A percentile compares a stretch with the other conserved stretches of the same genome.
phyloP scores from a whole-genome alignment of 805 yeast genomes.

The Candida bentonensis region DNA sequence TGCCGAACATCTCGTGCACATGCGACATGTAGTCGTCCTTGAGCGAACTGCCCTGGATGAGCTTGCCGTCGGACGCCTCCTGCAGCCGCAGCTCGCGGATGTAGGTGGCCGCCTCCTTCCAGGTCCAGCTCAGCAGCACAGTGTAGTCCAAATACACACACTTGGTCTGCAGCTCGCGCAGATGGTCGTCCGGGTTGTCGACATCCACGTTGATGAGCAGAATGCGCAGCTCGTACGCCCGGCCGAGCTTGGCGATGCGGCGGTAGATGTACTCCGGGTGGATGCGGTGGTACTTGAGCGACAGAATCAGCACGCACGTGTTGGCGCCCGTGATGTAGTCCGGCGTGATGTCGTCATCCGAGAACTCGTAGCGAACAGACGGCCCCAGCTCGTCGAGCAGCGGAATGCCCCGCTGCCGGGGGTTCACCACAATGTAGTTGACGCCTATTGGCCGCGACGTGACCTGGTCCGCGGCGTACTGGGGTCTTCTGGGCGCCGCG shows the following conservation, averaged over 20 bases:
- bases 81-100: constrained; percentile 19
- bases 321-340: constrained; percentile 24
- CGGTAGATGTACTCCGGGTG: constrained; percentile 28
- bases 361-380: constrained; percentile 13
- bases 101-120: constrained; percentile 25
- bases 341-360: constrained; percentile 20
- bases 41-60: constrained; percentile 18
- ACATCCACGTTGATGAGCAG: constrained; percentile 26
- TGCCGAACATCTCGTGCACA: constrained; percentile 20
- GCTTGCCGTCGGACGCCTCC: constrained; percentile 18
- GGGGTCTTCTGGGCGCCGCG: not conserved
- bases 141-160: constrained; percentile 20
- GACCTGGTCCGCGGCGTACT: not conserved
- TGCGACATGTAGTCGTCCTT: constrained; percentile 20
- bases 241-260: constrained; percentile 22
- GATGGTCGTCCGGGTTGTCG: constrained; percentile 22
- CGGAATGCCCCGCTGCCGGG: constrained; percentile 19
- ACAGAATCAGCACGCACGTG: constrained; percentile 24
- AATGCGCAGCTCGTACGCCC: constrained; percentile 18
- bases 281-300: constrained; percentile 21
- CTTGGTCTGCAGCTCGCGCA: constrained; percentile 22
- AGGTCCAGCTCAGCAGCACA: constrained; percentile 23
- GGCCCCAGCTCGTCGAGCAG: constrained; percentile 13
- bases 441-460: not conserved
- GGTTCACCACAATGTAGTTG: constrained; percentile 7